Base-by-base conservation (phyloP, 2,329 filamentous ascomycete species). In the Hymenotorrendiella dingleyae region DNA sequence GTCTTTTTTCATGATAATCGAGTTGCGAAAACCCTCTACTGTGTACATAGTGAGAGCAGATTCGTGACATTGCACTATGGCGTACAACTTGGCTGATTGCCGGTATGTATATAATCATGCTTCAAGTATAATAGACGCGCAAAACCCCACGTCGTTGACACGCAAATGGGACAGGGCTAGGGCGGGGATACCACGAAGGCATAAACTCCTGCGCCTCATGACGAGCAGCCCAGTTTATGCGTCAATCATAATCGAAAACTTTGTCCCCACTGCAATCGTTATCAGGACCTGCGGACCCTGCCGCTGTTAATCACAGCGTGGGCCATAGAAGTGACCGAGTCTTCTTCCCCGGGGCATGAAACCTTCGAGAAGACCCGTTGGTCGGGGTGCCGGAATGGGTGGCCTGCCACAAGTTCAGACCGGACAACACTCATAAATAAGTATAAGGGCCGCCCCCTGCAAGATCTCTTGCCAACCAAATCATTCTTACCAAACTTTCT, bases 291-390 rank as follows among this genome's bases (percentile, higher is more conserved):
- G 43, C 46, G 49, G 47, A 38, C 36, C 49, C 39, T 52, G 49
- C 47, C 49, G 44, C 38, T 36, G 11, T 24, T 29, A 39, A 34
- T 16, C 30, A n/a, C 17, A 33, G 14, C 23, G 36, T 26, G 19
- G 22, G 34, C 4, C 20, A 16, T 23, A 12, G 34, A 24, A 22
- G 16, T 9, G n/a, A 20, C 20, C 23, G 20, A n/a, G 37, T 30
- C 50, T 49, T 50, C 50, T 47, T 52, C 47, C 42, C 42, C 44
- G 46, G 36, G 45, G 43, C 37, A 32, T 54, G 54, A 58, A 58
- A 58, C 56, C 38, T 58, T 58, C 56, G 48, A 46, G 56, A 58
- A 58, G 56, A 39, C 40, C 54, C 50, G n/a, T n/a, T n/a, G n/a
- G n/a, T n/a, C n/a, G n/a, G n/a, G n/a, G n/a, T n/a, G n/a, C n/a